These are phyloP conservation scores for Malus fusca DNA, from an alignment of 306 rosid genomes.

Conservation along the genomic window DNA sequence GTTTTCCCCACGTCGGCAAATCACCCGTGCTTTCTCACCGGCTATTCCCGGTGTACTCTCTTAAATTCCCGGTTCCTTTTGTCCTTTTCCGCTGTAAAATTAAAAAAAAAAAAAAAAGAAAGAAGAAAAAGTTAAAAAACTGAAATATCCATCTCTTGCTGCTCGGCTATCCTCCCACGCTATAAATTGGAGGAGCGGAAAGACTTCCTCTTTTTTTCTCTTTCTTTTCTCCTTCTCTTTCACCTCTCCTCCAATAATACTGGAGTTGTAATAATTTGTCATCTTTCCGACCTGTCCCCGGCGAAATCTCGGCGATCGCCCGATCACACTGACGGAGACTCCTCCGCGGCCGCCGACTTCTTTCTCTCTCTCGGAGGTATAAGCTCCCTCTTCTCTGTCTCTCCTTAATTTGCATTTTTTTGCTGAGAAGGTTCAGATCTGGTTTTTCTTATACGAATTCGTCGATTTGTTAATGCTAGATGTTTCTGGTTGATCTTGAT, in stretches of 20 bases:
- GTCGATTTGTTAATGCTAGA: slow-evolving; percentile 6
- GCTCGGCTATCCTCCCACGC: neutral
- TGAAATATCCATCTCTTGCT: neutral
- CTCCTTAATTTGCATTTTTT: neutral
- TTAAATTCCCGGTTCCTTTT: neutral
- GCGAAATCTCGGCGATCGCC: slow-evolving; percentile 38
- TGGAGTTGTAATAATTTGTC: neutral
- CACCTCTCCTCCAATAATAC: neutral
- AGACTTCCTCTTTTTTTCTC: neutral
- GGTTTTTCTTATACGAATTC: slow-evolving; percentile 3
- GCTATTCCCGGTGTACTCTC: slow-evolving; percentile 26
- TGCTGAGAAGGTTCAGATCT: slow-evolving; percentile 40
- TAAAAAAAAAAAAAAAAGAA: neutral
- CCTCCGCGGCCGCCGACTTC: neutral
- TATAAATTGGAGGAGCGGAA: slow-evolving; percentile 37
- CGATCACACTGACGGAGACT: slow-evolving; percentile 26
- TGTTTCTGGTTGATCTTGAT: slow-evolving; percentile 40
- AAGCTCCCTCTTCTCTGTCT: neutral
- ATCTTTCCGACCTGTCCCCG: slow-evolving; percentile 20
- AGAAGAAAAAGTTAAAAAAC: too few relatives aligned
- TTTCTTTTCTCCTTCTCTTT: slow-evolving; percentile 8
- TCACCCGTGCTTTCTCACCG: slow-evolving; percentile 24
- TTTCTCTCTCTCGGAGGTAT: slow-evolving; percentile 29
- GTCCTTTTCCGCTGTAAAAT: neutral
- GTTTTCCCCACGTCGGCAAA: slow-evolving; percentile 22